A percentile compares a stretch with the other conserved stretches of the same genome.
phyloP scores from a whole-genome alignment of 1,284 basidiomycete genomes.

The Cystobasidium sp. region DNA sequence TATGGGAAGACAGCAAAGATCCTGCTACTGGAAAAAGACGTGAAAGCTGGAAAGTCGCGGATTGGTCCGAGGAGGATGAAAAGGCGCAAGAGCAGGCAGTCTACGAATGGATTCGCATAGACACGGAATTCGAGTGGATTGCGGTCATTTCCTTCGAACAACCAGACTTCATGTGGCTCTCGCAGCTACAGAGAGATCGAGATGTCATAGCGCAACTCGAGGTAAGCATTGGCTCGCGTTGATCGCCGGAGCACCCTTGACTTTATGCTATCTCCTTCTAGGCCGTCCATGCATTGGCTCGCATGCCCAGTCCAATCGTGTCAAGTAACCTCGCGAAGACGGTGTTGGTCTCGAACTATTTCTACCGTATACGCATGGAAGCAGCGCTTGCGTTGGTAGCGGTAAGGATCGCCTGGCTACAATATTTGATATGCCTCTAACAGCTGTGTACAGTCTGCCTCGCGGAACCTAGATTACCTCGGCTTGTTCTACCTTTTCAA shows the following conservation, averaged over 20 bases:
- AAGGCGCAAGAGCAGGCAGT: constrained; percentile 87
- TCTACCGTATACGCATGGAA: constrained; percentile 94
- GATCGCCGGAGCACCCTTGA: not conserved
- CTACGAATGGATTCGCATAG: constrained; percentile 99
- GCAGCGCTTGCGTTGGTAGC: constrained; percentile 83
- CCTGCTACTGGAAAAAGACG: constrained; percentile 66
- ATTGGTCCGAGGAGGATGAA: constrained; percentile 98
- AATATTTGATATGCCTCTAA: too few species aligned
- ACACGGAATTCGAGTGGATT: constrained; percentile 99
- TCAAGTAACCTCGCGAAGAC: constrained; percentile 90
- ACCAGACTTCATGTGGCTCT: constrained; percentile 98
- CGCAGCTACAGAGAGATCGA: constrained; percentile 90
- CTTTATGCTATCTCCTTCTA: constrained; percentile 55
- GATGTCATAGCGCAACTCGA: constrained; percentile 98
- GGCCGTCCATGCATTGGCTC: constrained; percentile 82
- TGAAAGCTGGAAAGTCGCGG: constrained; percentile 92
- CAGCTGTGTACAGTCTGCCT: constrained; percentile 57
- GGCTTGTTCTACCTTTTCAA: constrained; percentile 96
- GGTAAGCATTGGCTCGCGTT: constrained; percentile 62
- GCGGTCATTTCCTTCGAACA: constrained; percentile 89
- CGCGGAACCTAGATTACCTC: constrained; percentile 80
- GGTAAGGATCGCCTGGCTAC: constrained; percentile 62
- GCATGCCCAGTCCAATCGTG: constrained; percentile 82
- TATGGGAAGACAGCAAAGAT: constrained; percentile 78
- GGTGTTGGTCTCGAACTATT: constrained; percentile 93